Conservation (phyloP, 108 stramenopile species). For the Cyclostephanos invisitatus region DNA sequence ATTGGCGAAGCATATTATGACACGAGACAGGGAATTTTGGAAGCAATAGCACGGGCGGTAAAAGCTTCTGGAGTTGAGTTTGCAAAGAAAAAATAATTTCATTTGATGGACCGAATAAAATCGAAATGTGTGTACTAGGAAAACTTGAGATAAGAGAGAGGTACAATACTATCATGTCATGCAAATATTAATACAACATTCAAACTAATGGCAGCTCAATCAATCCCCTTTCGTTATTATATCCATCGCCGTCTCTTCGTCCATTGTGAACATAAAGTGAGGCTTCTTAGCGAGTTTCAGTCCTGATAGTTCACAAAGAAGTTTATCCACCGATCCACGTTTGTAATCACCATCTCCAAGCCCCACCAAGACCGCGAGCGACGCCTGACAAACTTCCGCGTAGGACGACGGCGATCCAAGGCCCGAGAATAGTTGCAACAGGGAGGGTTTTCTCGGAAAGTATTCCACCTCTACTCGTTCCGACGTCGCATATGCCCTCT, state of each 20-base stretch:
- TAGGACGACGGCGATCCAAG: not conserved
- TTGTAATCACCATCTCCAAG: not conserved
- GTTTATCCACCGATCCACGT: not conserved
- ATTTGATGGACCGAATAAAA: not conserved
- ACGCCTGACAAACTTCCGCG: not conserved
- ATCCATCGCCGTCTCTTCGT: conserved; percentile 35
- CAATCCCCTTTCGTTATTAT: conserved; percentile 21
- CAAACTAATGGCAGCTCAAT: not conserved
- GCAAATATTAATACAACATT: not conserved
- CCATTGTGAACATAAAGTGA: conserved; percentile 38
- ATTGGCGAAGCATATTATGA: conserved; percentile 52
- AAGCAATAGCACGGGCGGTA: conserved; percentile 59
- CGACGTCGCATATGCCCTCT: conserved; percentile 48
- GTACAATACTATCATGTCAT: not conserved
- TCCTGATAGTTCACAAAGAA: conserved; percentile 6
- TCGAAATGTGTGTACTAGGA: too few species aligned
- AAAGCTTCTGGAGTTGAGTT: conserved; percentile 14
- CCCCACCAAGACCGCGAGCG: not conserved
- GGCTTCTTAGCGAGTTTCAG: conserved; percentile 23
- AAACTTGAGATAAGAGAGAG: too few species aligned
- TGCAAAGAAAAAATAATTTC: not conserved
- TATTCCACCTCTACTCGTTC: conserved; percentile 54
- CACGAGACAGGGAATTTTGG: conserved; percentile 51
- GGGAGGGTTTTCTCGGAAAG: conserved; percentile 49
- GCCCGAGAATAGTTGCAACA: conserved; percentile 15